Base-by-base conservation (phyloP, 306 rosid genomes). In the Vigna hirtella region DNA sequence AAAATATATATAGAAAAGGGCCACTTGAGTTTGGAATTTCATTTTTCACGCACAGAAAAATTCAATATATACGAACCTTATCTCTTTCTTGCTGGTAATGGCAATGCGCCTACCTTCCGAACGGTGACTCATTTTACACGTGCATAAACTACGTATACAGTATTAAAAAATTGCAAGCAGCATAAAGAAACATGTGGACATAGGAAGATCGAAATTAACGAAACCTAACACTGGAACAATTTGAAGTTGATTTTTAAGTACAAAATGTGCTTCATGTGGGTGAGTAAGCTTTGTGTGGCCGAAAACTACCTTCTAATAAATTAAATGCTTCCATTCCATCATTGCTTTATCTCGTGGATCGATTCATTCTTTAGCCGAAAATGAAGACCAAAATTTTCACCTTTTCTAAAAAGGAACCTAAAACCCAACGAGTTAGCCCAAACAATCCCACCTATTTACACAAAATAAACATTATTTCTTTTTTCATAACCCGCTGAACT, bases 361-460 rank as follows among this genome's bases (percentile, higher is more conserved):
- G 65, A 61, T 81, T 52, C 88, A 65, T 72, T 66, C 51, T 62
- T 55, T 2, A 58, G 82, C 84, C 79, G 73, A 84, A 86, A 80
- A 50, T 13, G 69, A 78, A 55, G 84, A 71, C 87, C 74, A 81
- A 66, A 84, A 66, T 70, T 77, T 53, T 1, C 69, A 32, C 50
- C 47, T 56, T 70, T 55, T 66, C 63, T 22, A 56, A 56, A 22
- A 56, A 10, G 77, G 74, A 78, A 79, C 84, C 76, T 72, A 55
- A 50, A 66, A 73, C 66, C 87, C 72, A 79, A 62, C 49, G 66
- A 63, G 85, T 77, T 73, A 62, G 86, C 87, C 94, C 85, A 87
- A 89, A 85, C 73, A 88, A 89, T 83, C 82, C 94, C 77, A 57
- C 40, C 55, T 90, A 92, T 91, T 71, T 89, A 90, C 98, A 90